Conservation (phyloP, 106 monocot species). For the Platanthera guangdongensis region DNA sequence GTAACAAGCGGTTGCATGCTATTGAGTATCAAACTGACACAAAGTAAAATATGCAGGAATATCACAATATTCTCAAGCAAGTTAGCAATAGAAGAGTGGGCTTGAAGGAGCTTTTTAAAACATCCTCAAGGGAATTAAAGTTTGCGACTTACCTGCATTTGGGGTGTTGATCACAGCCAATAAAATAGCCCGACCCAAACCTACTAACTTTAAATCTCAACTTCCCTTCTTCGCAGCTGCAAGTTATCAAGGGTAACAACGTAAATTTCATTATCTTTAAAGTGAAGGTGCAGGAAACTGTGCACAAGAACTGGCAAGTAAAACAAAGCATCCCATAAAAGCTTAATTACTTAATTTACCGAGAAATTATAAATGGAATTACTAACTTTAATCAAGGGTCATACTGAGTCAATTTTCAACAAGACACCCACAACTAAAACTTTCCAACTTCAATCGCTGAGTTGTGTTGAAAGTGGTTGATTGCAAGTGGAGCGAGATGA, state of each 20-base stretch:
- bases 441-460: too few relatives aligned
- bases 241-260: conserved; percentile 10
- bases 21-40: neutral
- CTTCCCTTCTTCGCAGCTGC: conserved; percentile 75
- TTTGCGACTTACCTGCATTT: conserved; percentile 75
- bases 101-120: neutral
- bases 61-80: neutral
- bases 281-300: neutral
- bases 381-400: too few relatives aligned
- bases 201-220: conserved; percentile 88
- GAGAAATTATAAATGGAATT: neutral
- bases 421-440: too few relatives aligned
- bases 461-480: too few relatives aligned
- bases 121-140: neutral
- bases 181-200: conserved; percentile 91
- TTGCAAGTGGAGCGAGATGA: too few relatives aligned
- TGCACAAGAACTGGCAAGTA: neutral
- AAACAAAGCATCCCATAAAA: neutral
- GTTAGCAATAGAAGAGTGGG: neutral
- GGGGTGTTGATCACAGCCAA: conserved; percentile 92
- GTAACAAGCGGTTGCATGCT: neutral
- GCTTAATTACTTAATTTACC: neutral
- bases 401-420: too few relatives aligned
- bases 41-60: neutral
- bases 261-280: neutral